These are phyloP conservation scores for Coemansia sp. DNA, from an alignment of 192 early-diverging fungal genomes.

Conservation along the genomic window DNA sequence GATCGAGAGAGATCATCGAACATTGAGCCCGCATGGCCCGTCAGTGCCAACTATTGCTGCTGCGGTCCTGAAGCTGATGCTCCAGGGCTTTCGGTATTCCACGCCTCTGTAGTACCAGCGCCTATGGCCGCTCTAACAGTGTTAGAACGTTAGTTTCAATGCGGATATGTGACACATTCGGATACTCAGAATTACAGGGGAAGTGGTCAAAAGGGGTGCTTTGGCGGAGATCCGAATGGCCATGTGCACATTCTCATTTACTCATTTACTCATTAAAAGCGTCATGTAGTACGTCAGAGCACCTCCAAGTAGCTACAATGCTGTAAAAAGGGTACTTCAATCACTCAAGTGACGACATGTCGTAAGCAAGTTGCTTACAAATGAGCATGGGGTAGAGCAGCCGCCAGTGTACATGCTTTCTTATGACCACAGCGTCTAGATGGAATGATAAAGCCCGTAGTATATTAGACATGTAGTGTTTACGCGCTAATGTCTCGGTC, in stretches of 20 bases:
- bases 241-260: background rate
- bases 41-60: background rate
- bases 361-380: background rate
- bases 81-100: constrained; percentile 1
- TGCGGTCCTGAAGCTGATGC: background rate
- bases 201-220: constrained; percentile 2
- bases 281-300: background rate
- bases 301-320: too few relatives aligned
- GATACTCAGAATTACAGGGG: background rate
- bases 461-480: too few relatives aligned
- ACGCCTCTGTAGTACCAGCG: background rate
- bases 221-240: constrained; percentile 1
- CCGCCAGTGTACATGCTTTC: background rate
- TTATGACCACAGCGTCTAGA: background rate
- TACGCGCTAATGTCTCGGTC: too few relatives aligned
- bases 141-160: background rate
- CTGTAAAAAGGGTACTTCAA: too few relatives aligned
- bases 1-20: background rate
- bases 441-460: too few relatives aligned
- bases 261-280: background rate
- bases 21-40: background rate
- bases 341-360: too few relatives aligned
- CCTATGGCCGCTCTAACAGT: background rate
- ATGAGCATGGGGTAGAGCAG: background rate
- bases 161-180: background rate